Evolutionary conservation across 2,329 filamentous ascomycete genomes (phyloP), one percentile per base, ranked within the genome.

Genomic region (Xylariales sp.): DNA sequence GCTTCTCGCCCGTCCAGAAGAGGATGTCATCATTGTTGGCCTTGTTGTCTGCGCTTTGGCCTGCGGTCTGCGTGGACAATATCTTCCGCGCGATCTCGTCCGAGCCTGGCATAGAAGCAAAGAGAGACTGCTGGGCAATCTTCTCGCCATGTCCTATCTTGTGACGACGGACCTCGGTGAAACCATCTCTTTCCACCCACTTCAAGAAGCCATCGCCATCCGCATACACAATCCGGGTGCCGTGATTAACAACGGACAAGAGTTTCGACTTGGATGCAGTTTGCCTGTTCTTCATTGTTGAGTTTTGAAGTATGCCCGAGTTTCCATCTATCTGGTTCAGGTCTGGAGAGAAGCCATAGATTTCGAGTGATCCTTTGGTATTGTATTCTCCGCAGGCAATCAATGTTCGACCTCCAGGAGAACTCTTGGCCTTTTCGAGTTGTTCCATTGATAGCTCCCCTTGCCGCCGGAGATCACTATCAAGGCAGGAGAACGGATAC

Each of bases 361-460:
- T 67, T 57, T 97, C 91, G 2, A 97, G 69, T 0, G 86, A 90
- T 1, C 91, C 91, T 60, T 93, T 90, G 22, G 85, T 88, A 52
- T 93, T 94, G 66, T 96, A 96, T 57, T 91, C 87, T 4, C 90
- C 91, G 28, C 86, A 87, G 3, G 88, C 87, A 38, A 95, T 76
- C 19, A 96, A 64, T 0, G 84, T 89, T 33, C 82, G 72, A 1
- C 82, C 75, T 10, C 61, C 74, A 0, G 63, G 53, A 0, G 61
- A 59, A n/a, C 55, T 63, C 51, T 83, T 83, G n/a, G 71, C 71
- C 14, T 68, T 64, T 47, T 61, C 66, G 10, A 79, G 68, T 48
- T 72, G 72, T 42, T 76, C 73, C 40, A 70, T 61, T 9, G 79
- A 76, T 15, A 83, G 64, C 45, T 75, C 68, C 15, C 73, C 73